Percentiles rank a stretch among this genome's conserved stretches.
Conservation (phyloP, 2,329 filamentous ascomycete genomes). For the Davidsoniella australis region DNA sequence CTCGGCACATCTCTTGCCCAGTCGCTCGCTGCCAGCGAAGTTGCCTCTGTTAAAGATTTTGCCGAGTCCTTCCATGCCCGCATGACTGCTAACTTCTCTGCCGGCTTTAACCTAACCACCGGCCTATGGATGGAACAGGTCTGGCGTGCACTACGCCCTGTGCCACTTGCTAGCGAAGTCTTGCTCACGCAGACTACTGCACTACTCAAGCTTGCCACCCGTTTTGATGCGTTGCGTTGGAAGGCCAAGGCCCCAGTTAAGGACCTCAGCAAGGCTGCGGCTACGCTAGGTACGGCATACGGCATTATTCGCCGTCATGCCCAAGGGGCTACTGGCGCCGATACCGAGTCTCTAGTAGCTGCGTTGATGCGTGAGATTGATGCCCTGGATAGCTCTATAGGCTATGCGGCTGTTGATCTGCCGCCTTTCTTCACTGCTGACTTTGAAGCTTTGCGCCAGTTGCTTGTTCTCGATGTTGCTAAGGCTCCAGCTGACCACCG, state of each 20-base stretch:
- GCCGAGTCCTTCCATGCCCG: slow-evolving; percentile 23
- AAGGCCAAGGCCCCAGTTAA: slow-evolving; percentile 33
- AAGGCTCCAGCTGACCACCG: slow-evolving; percentile 2
- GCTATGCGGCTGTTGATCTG: slow-evolving; percentile 24
- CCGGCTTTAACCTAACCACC: slow-evolving; percentile 54
- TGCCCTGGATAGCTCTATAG: slow-evolving; percentile 30
- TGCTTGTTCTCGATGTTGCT: slow-evolving; percentile 25
- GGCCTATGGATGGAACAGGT: slow-evolving; percentile 66
- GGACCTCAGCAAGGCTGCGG: slow-evolving; percentile 36
- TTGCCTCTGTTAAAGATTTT: slow-evolving; percentile 18
- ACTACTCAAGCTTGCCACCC: slow-evolving; percentile 37
- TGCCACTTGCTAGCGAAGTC: slow-evolving; percentile 30
- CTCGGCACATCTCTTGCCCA: slow-evolving; percentile 21
- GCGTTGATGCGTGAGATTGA: slow-evolving; percentile 34
- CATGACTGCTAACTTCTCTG: slow-evolving; percentile 42
- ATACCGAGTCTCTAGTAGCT: slow-evolving; percentile 30
- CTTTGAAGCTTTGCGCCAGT: slow-evolving; percentile 41
- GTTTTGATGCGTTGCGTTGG: slow-evolving; percentile 46
- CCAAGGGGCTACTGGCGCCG: slow-evolving; percentile 18
- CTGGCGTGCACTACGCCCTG: slow-evolving; percentile 57
- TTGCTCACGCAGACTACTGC: slow-evolving; percentile 30
- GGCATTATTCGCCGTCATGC: slow-evolving; percentile 30
- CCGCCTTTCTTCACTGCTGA: slow-evolving; percentile 34
- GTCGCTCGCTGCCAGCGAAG: slow-evolving; percentile 1
- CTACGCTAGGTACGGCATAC: slow-evolving; percentile 38